Evolutionary conservation across 2,329 filamentous ascomycete species (phyloP).

Genomic region (Curvularia spicifera): DNA sequence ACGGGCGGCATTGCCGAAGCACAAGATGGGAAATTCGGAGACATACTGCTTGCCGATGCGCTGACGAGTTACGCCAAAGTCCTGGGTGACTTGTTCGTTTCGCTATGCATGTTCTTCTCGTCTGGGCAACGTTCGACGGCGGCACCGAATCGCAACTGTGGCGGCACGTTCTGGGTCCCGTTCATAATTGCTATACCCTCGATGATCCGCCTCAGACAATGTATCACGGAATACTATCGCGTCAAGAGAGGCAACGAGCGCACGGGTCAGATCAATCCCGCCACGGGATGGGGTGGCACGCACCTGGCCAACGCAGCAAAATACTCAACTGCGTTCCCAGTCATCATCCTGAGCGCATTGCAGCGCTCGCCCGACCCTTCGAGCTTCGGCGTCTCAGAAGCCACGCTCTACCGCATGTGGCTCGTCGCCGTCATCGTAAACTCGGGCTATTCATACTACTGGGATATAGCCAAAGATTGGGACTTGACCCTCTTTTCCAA

Average conservation of each 20-base stretch:
- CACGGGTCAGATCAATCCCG: slow-evolving; percentile 49
- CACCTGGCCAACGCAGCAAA: slow-evolving; percentile 94
- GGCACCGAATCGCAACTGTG: slow-evolving; percentile 80
- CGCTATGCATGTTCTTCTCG: slow-evolving; percentile 87
- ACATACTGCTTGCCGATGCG: slow-evolving; percentile 91
- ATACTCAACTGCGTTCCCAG: slow-evolving; percentile 92
- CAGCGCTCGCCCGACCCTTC: slow-evolving; percentile 67
- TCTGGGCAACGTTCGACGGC: slow-evolving; percentile 75
- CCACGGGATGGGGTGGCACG: slow-evolving; percentile 76
- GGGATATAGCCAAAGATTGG: slow-evolving; percentile 97
- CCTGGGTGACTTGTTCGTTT: slow-evolving; percentile 85
- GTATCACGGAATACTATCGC: slow-evolving; percentile 83
- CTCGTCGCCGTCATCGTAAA: slow-evolving; percentile 78
- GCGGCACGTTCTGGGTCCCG: slow-evolving; percentile 79
- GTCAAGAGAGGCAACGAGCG: slow-evolving; percentile 63
- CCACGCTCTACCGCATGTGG: slow-evolving; percentile 63
- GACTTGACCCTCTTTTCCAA: slow-evolving; percentile 82
- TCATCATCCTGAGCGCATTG: slow-evolving; percentile 79
- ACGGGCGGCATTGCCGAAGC: slow-evolving; percentile 86
- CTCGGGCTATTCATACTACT: slow-evolving; percentile 95
- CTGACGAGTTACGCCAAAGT: slow-evolving; percentile 95
- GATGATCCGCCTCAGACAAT: slow-evolving; percentile 87
- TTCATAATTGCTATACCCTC: slow-evolving; percentile 84
- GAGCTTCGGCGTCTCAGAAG: slow-evolving; percentile 60
- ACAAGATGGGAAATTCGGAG: slow-evolving; percentile 90